Conservation (phyloP, 2,329 filamentous ascomycete genomes). For the Stachybotrys chartarum region DNA sequence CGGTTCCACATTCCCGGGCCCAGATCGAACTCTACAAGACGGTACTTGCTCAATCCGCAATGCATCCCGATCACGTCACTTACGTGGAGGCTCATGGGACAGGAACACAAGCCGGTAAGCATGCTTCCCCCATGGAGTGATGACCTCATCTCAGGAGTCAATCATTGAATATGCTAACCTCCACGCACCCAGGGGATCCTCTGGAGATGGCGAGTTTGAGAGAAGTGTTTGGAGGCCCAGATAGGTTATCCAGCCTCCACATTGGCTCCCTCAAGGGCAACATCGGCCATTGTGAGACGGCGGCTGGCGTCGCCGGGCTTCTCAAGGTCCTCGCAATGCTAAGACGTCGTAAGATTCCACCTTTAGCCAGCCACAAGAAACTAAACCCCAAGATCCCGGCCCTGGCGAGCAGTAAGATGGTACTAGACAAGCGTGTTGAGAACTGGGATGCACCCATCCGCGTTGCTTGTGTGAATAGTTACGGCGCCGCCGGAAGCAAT, state of each 20-base stretch:
- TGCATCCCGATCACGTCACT: not conserved
- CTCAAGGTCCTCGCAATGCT: constrained; percentile 26
- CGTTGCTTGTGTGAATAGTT: constrained; percentile 24
- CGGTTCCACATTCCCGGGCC: constrained; percentile 1
- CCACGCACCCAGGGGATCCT: not conserved
- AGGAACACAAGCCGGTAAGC: not conserved
- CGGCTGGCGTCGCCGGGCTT: constrained; percentile 19
- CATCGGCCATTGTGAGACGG: constrained; percentile 11
- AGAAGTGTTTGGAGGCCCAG: not conserved
- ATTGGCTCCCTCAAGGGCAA: not conserved
- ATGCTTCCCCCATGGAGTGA: not conserved
- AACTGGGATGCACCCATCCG: constrained; percentile 12
- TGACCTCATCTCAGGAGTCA: too few relatives aligned
- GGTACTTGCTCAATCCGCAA: not conserved
- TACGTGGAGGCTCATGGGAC: constrained; percentile 1
- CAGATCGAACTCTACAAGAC: not conserved
- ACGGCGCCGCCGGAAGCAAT: constrained; percentile 28
- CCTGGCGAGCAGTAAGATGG: constrained; percentile 6
- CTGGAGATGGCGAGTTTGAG: not conserved
- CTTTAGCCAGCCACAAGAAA: constrained; percentile 13
- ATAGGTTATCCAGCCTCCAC: not conserved
- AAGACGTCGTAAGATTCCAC: constrained; percentile 12
- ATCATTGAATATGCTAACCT: not conserved
- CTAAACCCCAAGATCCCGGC: constrained; percentile 20
- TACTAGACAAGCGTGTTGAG: constrained; percentile 1